phyloP scores from a whole-genome alignment of 352 stramenopile species.

The Globisporangium apiculatum region DNA sequence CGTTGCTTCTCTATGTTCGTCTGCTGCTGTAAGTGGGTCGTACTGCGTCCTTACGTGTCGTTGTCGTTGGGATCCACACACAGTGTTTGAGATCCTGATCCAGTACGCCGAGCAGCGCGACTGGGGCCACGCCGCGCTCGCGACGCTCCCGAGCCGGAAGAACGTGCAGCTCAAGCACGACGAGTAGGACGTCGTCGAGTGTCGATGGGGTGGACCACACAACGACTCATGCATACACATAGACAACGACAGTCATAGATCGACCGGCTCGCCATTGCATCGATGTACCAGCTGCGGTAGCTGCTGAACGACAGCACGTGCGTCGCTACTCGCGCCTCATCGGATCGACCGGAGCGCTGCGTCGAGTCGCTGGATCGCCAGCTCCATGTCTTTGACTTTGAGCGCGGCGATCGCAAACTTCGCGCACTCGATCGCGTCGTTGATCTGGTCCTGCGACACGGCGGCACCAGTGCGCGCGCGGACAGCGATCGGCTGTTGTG shows the following conservation, averaged over 20 bases:
- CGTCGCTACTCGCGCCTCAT: conserved; percentile 15
- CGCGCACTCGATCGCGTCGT: conserved; percentile 76
- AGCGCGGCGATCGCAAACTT: conserved; percentile 79
- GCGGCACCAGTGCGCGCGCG: conserved; percentile 26
- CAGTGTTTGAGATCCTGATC: conserved; percentile 80
- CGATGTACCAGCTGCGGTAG: too few species aligned
- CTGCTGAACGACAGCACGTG: too few species aligned
- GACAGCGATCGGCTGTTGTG: conserved; percentile 5
- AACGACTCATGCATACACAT: too few species aligned
- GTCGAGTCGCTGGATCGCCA: conserved; percentile 70
- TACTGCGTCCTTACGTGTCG: neutral
- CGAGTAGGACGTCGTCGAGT: conserved; percentile 7
- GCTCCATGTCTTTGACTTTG: conserved; percentile 82
- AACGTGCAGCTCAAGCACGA: conserved; percentile 46
- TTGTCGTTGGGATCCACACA: neutral
- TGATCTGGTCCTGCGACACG: conserved; percentile 63
- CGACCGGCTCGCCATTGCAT: too few species aligned
- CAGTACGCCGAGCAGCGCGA: conserved; percentile 61
- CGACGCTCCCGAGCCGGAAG: conserved; percentile 65
- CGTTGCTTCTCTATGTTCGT: conserved; percentile 1
- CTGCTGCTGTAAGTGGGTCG: too few species aligned
- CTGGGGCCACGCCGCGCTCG: conserved; percentile 66
- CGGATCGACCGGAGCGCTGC: conserved; percentile 63
- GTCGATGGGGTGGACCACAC: too few species aligned
- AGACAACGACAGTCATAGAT: too few species aligned